phyloP scores from a whole-genome alignment of 768 basidiomycete genomes.

The Boletus sensibilis region DNA sequence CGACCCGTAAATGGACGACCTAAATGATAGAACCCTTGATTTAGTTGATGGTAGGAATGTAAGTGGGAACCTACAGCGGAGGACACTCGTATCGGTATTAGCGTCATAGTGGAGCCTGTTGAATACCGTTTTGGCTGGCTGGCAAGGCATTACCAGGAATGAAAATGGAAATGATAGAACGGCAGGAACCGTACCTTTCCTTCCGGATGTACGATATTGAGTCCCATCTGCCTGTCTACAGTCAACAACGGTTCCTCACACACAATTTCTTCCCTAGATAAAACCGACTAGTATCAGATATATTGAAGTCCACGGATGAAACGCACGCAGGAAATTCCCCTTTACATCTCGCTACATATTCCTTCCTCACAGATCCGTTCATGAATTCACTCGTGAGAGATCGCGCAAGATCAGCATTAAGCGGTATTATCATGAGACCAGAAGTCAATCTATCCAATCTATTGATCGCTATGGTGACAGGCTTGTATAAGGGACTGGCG shows the following conservation, averaged over 20 bases:
- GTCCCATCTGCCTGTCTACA: constrained; percentile 93
- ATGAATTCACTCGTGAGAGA: constrained; percentile 78
- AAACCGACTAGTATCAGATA: neutral
- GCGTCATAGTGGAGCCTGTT: constrained; percentile 77
- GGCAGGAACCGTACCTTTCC: constrained; percentile 65
- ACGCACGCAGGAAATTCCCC: constrained; percentile 86
- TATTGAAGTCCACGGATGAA: neutral
- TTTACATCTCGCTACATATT: constrained; percentile 85
- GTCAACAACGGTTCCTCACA: constrained; percentile 89
- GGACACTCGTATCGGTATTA: constrained; percentile 78
- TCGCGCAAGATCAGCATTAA: constrained; percentile 66
- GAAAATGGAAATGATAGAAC: neutral
- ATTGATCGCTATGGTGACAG: constrained; percentile 71
- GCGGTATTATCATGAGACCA: constrained; percentile 90
- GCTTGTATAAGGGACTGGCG: neutral
- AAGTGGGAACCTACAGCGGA: constrained; percentile 60
- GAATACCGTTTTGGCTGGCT: constrained; percentile 91
- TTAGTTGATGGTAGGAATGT: neutral
- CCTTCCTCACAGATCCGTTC: constrained; percentile 80
- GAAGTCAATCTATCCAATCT: constrained; percentile 92
- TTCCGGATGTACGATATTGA: constrained; percentile 93
- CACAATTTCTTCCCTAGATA: constrained; percentile 65
- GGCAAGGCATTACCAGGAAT: neutral
- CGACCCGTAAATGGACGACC: constrained; percentile 89
- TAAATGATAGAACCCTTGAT: constrained; percentile 28